Base-by-base conservation (phyloP, 2,329 filamentous ascomycete species). In the Aspergillus quadricinctus region DNA sequence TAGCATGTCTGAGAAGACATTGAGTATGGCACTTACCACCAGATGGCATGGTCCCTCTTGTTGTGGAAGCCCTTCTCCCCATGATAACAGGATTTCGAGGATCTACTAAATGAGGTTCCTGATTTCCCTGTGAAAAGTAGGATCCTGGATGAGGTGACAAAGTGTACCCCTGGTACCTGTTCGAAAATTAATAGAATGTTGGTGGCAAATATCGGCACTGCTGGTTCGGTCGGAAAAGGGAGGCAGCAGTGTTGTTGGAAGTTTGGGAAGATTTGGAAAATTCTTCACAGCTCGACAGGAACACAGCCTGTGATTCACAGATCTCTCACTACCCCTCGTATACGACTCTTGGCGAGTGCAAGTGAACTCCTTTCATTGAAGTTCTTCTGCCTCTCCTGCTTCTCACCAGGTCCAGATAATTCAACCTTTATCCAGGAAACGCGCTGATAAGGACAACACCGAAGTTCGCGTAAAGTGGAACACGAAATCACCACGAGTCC, bases 401-500 rank as follows among this genome's bases (percentile, higher is more conserved):
- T 3, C 31, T 17, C 31, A 37, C 14, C 14, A 37, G 31, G 31
- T 10, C 40, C 10, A 11, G n/a, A 43, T 11, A 43, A 43, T 46
- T 3, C 48, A n/a, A 28, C 41, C 50, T 41, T 14, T 27, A 23
- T 17, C 43, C 21, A 48, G 52, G 48, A 54, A 55, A 58, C 57
- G 54, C 56, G 50, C 11, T 56, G 49, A 54, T 59, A 56, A 60
- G 59, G 48, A 55, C 52, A 50, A 41, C 48, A 43, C 14, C 49
- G 62, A 60, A 28, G 50, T 57, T 62, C 72, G 72, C 71, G 72
- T 74, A 66, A 74, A 74, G 70, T 74, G 70, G 66, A 73, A 75
- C 72, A 69, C 72, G 72, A 75, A 72, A 72, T 61, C 64, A 63
- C 58, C 72, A 66, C 72, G 69, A 62, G 58, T 64, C 69, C 63